Evolutionary conservation across 1,284 basidiomycete species (phyloP), one percentile per base, ranked within the genome.

Genomic region (Ceratobasidium papillatum): DNA sequence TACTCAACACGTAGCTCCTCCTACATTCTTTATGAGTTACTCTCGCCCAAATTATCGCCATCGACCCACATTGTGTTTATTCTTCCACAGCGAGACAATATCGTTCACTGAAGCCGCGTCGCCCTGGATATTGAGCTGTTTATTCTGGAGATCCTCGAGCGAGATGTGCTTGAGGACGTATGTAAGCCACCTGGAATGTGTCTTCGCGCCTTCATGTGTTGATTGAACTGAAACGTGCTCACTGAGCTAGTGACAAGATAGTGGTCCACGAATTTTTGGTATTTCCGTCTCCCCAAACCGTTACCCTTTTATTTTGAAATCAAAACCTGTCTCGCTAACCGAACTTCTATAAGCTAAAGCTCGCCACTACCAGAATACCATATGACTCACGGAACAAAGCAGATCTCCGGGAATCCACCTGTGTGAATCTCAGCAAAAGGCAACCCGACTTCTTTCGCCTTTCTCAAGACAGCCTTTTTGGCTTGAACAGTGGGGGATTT

Each of bases 231-330:
- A 36, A 51, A 22, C 1, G 19, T 3, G 32, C 63, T 32, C 34
- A 65, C 63, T 34, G 7, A 4, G 27, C 63, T 17, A 51, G 17
- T 27, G 63, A 65, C 5, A 2, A 8, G 1, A 65, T 22, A 3
- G 43, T 65, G 7, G 63, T 65, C 43, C 43, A 65, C 12, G 25
- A 30, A 12, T 1, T n/a, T 25, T 51, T 51, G 3, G 63, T 30
- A 51, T 65, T 51, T 27, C 45, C 45, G 34, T 65, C 47, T 3
- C 63, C 45, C 63, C 63, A 65, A 25, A 65, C 25, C 12, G 63
- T 51, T 1, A 51, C 38, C 14, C 14, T 41, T 41, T 41, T 41
- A 14, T 41, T 41, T 5, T 14, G 14, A 41, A 41, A 14, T 41
- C 38, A 14, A 41, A 41, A 7, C 38, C 38, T 14, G 14, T 41